A percentile compares a stretch with the other conserved stretches of the same genome.
These are phyloP conservation scores for Claviceps paspali DNA, from an alignment of 2,329 filamentous ascomycete species.

Conservation along the genomic window DNA sequence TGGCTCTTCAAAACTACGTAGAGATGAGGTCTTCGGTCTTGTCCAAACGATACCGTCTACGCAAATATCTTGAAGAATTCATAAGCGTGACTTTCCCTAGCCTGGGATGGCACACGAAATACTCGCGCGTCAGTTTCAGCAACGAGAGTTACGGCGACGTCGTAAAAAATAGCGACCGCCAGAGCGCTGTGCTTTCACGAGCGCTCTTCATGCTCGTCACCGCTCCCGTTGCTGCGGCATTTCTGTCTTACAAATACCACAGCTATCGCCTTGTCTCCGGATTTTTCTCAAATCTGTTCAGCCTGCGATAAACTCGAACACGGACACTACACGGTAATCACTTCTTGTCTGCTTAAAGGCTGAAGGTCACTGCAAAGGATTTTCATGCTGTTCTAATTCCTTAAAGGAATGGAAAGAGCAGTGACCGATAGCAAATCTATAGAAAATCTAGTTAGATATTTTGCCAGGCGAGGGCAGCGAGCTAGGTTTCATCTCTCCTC, in stretches of 20 bases:
- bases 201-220: constrained; percentile 23
- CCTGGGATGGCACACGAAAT: constrained; percentile 83
- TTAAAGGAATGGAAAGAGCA: no score
- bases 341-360: no score
- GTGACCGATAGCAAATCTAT: no score
- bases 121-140: constrained; percentile 81
- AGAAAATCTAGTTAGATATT: no score
- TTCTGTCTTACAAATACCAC: constrained; percentile 13
- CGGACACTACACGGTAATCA: no score
- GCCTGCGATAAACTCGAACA: not conserved
- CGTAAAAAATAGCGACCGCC: constrained; percentile 49
- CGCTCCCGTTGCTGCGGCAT: constrained; percentile 16
- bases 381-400: no score
- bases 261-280: constrained; percentile 12
- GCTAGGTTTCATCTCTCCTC: no score
- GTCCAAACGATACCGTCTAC: constrained; percentile 58
- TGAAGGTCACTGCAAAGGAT: no score
- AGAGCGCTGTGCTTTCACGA: constrained; percentile 45
- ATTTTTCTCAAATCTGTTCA: not conserved
- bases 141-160: constrained; percentile 86
- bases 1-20: constrained; percentile 79
- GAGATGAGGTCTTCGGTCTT: constrained; percentile 87
- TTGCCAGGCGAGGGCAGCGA: no score
- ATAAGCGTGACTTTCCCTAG: constrained; percentile 61
- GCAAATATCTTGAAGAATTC: constrained; percentile 77